Evolutionary conservation across 1,139 yeast species (phyloP).

Genomic region (Suhomyces kunorum): DNA sequence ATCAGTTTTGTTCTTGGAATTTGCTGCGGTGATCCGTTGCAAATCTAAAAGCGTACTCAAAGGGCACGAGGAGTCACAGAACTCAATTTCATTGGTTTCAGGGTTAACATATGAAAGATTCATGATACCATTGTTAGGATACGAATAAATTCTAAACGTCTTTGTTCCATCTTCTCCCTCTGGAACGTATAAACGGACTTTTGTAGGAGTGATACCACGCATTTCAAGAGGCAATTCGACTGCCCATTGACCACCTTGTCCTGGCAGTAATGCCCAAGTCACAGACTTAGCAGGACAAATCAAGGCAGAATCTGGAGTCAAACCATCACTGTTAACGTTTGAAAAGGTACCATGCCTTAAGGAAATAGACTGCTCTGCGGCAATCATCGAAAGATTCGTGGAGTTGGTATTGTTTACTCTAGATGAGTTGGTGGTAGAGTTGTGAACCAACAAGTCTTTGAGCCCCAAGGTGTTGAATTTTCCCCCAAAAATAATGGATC

Average conservation of each 20-base stretch:
- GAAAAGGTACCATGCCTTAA: slow-evolving; percentile 61
- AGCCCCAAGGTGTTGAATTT: slow-evolving; percentile 64
- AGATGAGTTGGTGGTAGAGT: slow-evolving; percentile 30
- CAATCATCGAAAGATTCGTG: slow-evolving; percentile 41
- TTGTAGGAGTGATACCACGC: slow-evolving; percentile 63
- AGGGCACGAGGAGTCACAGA: slow-evolving; percentile 92
- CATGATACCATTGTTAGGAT: slow-evolving; percentile 88
- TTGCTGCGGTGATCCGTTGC: slow-evolving; percentile 24
- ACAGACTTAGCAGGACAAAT: slow-evolving; percentile 58
- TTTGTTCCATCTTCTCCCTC: slow-evolving; percentile 54
- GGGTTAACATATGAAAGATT: slow-evolving; percentile 86
- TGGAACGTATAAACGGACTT: slow-evolving; percentile 71
- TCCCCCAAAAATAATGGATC: slow-evolving; percentile 79
- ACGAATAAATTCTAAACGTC: slow-evolving; percentile 69
- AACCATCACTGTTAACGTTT: slow-evolving; percentile 50
- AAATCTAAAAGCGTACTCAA: slow-evolving; percentile 39
- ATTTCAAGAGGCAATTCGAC: slow-evolving; percentile 58
- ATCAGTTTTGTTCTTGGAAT: slow-evolving; percentile 24
- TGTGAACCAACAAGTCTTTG: slow-evolving; percentile 41
- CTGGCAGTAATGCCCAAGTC: slow-evolving; percentile 60
- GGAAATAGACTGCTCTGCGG: slow-evolving; percentile 68
- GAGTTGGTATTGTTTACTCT: slow-evolving; percentile 21
- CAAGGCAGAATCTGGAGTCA: slow-evolving; percentile 37
- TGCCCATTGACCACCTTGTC: slow-evolving; percentile 66
- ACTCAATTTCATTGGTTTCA: slow-evolving; percentile 48